Conservation (phyloP, 139 green algal genomes). For the Chlamydomonas applanata region DNA sequence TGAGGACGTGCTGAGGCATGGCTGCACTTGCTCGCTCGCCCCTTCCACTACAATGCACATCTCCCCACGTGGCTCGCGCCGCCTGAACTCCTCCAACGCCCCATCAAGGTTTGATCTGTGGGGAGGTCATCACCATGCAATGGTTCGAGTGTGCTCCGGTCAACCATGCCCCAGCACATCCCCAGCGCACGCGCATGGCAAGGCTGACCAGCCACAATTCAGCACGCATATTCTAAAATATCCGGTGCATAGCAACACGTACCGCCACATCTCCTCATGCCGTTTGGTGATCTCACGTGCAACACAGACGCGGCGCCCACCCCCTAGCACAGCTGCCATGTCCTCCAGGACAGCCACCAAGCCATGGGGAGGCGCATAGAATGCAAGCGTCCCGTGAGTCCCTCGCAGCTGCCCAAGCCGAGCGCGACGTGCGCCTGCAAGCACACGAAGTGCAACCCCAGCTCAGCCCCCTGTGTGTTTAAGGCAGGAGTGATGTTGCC, state of each 20-base stretch:
- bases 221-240: conserved; percentile 6
- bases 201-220: background rate
- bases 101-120: conserved; percentile 25
- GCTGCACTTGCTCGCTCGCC: background rate
- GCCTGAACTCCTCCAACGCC: conserved; percentile 18
- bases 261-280: conserved; percentile 82
- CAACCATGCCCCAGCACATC: no score
- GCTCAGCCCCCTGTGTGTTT: no score
- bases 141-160: no score
- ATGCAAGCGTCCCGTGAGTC: conserved; percentile 60
- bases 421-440: conserved; percentile 20
- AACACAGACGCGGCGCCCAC: conserved; percentile 56
- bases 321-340: conserved; percentile 57
- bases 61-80: conserved; percentile 49
- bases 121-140: no score
- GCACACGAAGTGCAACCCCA: no score
- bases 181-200: background rate
- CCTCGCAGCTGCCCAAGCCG: conserved; percentile 21
- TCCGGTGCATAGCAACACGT: conserved; percentile 28
- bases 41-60: conserved; percentile 73
- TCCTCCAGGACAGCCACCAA: conserved; percentile 61
- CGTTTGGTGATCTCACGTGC: conserved; percentile 89
- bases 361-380: conserved; percentile 76
- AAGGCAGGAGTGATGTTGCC: no score
- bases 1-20: background rate